Base-by-base conservation (phyloP, 108 stramenopile genomes). In the Skeletonema menzelii region DNA sequence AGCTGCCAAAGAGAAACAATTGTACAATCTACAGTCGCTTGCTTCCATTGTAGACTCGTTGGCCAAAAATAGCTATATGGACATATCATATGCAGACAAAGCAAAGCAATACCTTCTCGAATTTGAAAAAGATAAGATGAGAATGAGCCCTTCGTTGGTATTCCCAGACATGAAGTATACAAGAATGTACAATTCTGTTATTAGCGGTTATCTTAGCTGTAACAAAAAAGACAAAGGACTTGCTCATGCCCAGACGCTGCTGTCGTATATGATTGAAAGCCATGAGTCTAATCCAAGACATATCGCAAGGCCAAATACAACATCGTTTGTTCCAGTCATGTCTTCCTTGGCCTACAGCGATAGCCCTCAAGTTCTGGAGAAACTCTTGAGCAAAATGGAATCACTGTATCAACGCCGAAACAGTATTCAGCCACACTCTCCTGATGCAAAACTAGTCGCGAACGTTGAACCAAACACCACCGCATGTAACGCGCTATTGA, bases 391-490 rank as follows among this genome's bases (percentile, higher is more conserved):
- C 27, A 73, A 63, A 65, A 80, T 80, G 79, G 79, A 80, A 67
- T 63, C 34, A 37, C 19, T 69, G 37, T 34, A 59, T 30, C 55
- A 73, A 27, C 79, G 67, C 5, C 65, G 79, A 28, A 69, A 64
- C 7, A 47, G 6, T 13, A 34, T 55, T 6, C 30, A 6, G 15
- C 30, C 27, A 17, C 6, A n/a, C 53, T 61, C 77, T 0, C 19
- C 30, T 17, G 65, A 62, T 8, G 59, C 66, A 47, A 65, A 80
- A 57, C 35, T 73, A 42, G 62, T 59, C 42, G 78, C 72, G 10
- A 68, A 72, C 24, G 71, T 79, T 22, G 79, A 46, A 28, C 79
- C 79, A 15, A 73, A 80, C 56, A 80, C 67, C 22, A 61, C 65
- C 37, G 49, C 63, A 47, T 80, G 73, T 30, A 73, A 80, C 20